Conservation (phyloP, 805 yeast genomes). For the Brettanomyces bruxellensis region DNA sequence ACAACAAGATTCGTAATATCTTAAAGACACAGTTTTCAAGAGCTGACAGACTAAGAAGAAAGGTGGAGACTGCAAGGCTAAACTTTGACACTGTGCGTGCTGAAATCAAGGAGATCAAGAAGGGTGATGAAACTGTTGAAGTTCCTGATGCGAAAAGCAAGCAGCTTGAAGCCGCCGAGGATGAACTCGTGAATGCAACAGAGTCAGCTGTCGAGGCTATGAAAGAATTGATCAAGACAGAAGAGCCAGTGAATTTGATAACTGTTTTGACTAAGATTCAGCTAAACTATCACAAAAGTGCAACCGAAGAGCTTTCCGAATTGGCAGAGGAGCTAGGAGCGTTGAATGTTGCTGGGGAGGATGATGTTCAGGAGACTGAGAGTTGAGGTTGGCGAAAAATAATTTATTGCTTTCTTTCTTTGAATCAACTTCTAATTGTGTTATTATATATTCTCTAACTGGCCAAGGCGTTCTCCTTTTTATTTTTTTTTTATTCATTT, state of each 20-base stretch:
- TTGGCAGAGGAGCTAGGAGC: conserved; percentile 36
- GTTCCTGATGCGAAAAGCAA: conserved; percentile 42
- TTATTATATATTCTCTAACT: neutral
- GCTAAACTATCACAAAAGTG: conserved; percentile 50
- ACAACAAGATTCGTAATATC: conserved; percentile 41
- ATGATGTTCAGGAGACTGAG: conserved; percentile 1
- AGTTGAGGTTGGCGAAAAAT: neutral
- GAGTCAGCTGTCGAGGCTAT: conserved; percentile 71
- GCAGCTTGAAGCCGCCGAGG: conserved; percentile 54
- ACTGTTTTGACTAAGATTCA: conserved; percentile 65
- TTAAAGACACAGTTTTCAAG: conserved; percentile 52
- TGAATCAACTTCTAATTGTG: neutral
- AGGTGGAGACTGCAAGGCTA: conserved; percentile 61
- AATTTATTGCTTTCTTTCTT: neutral
- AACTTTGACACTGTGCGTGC: conserved; percentile 64
- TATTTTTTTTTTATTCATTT: neutral
- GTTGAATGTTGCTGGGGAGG: conserved; percentile 36
- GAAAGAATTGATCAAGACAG: conserved; percentile 63
- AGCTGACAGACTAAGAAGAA: conserved; percentile 52
- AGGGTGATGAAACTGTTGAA: conserved; percentile 29
- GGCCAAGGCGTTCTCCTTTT: neutral
- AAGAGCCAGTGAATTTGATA: conserved; percentile 52
- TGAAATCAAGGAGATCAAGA: conserved; percentile 33
- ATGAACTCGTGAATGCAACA: conserved; percentile 72
- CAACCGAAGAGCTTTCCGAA: conserved; percentile 37